Evolutionary conservation across 1,139 yeast genomes (phyloP), one percentile per base, ranked within the genome.

Genomic region (Nadsonia starkeyi-henricii): DNA sequence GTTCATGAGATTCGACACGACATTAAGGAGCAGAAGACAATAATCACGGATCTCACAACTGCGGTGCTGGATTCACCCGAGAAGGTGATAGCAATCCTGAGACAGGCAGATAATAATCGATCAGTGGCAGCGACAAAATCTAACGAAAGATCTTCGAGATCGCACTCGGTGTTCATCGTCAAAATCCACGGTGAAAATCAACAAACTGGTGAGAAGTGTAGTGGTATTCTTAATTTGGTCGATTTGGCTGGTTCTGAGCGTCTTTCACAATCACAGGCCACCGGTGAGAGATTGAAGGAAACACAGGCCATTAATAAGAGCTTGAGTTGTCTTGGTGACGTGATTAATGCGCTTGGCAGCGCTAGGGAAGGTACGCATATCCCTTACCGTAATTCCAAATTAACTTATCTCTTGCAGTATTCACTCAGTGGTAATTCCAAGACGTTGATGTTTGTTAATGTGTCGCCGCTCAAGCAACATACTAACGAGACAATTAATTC

Each of bases 171-270:
- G 1, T 88, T 85, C 58, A 80, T 78, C 9, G 67, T 91, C 4
- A 69, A 73, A 17, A 68, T 91, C 9, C 55, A 61, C 2, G 95
- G 95, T 0, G 49, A 48, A 17, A 80, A 85, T 57, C 37, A 53
- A 2, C 60, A 62, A 12, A 78, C 83, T 0, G 77, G 77, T 0
- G 74, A 74, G 43, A 44, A 45, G 13, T 67, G 79, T 21, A 64
- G 70, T 19, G 95, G 96, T 1, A 74, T 77, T 1, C 68, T 86
- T 50, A 85, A 85, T 57, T 65, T 86, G 46, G 78, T 86, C 45
- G 96, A 86, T 63, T 68, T 86, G 52, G 96, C 96, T 0, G 96
- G 96, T 8, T 81, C 93, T 0, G 99, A 91, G 65, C 71, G 97
- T 50, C 69, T 89, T n/a, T 64, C 80, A 15, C 74, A 75, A 20